Conservation (phyloP, 129 eudicot species). For the Arctium minus region DNA sequence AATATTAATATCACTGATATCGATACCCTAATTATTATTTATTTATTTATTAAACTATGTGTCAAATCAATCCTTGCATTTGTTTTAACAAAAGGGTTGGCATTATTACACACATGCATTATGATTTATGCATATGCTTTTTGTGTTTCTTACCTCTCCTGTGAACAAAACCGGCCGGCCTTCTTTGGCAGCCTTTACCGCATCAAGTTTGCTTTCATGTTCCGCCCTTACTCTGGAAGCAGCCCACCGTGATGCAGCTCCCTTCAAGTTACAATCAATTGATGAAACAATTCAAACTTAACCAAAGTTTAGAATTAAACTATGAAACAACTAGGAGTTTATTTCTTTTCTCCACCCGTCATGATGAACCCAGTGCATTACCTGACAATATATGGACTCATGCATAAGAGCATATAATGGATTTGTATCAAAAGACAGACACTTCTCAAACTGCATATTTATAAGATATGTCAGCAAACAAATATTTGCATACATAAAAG, state of each 20-base stretch:
- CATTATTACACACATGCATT: neutral
- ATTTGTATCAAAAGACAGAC: slow-evolving; percentile 67
- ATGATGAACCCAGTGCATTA: slow-evolving; percentile 6
- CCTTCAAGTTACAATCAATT: slow-evolving; percentile 39
- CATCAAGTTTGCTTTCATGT: slow-evolving; percentile 58
- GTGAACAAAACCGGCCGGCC: slow-evolving; percentile 76
- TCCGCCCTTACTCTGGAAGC: slow-evolving; percentile 69
- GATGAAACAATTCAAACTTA: neutral
- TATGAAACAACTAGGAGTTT: neutral
- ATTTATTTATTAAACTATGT: neutral
- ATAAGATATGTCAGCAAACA: neutral
- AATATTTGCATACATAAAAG: neutral
- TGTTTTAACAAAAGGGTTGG: neutral
- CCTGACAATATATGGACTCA: slow-evolving; percentile 93
- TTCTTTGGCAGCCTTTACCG: slow-evolving; percentile 73
- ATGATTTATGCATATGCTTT: neutral
- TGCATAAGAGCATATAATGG: slow-evolving; percentile 87
- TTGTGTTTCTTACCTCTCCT: slow-evolving; percentile 57
- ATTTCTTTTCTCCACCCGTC: neutral
- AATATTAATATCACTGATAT: neutral
- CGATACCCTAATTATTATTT: neutral
- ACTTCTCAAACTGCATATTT: slow-evolving; percentile 72
- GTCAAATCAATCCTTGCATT: neutral
- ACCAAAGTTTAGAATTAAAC: neutral
- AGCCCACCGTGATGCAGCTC: slow-evolving; percentile 90